These are phyloP conservation scores for Pseudocercospora vitis DNA, from an alignment of 2,329 filamentous ascomycete genomes.

Conservation along the genomic window DNA sequence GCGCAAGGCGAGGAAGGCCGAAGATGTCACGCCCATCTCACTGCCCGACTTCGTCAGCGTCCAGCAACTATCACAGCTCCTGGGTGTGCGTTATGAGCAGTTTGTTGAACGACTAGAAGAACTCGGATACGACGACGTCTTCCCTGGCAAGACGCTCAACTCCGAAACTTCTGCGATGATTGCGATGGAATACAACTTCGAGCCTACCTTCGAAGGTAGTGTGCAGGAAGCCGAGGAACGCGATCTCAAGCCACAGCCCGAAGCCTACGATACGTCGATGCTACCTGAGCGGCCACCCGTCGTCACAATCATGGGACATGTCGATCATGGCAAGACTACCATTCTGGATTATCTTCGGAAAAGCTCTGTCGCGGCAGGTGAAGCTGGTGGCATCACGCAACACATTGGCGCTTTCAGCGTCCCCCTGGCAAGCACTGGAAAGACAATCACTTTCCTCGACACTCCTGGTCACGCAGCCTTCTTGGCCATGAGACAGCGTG, in stretches of 20 bases:
- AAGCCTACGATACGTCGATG: slow-evolving; percentile 64
- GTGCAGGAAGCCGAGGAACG: slow-evolving; percentile 61
- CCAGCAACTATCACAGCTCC: slow-evolving; percentile 71
- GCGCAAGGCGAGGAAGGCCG: slow-evolving; percentile 33
- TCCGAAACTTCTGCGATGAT: slow-evolving; percentile 88
- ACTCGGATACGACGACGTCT: slow-evolving; percentile 85
- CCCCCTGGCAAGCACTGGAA: slow-evolving; percentile 69
- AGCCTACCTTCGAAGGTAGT: slow-evolving; percentile 60
- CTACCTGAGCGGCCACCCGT: slow-evolving; percentile 82
- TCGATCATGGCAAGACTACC: slow-evolving; percentile 98
- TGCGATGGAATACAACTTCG: slow-evolving; percentile 88
- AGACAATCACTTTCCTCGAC: slow-evolving; percentile 92
- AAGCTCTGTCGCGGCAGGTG: slow-evolving; percentile 83
- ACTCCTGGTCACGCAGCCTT: slow-evolving; percentile 97
- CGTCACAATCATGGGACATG: slow-evolving; percentile 98
- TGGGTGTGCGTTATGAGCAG: slow-evolving; percentile 67
- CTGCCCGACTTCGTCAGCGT: slow-evolving; percentile 91
- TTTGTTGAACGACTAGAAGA: slow-evolving; percentile 77
- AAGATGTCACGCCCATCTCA: slow-evolving; percentile 62
- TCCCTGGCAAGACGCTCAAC: slow-evolving; percentile 80
- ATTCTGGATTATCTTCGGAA: slow-evolving; percentile 91
- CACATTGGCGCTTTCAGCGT: slow-evolving; percentile 98
- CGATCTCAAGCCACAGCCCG: slow-evolving; percentile 71
- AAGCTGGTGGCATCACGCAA: slow-evolving; percentile 96
- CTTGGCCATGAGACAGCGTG: slow-evolving; percentile 90